phyloP scores from a whole-genome alignment of 192 early-diverging fungal genomes.

The Coemansia sp. region DNA sequence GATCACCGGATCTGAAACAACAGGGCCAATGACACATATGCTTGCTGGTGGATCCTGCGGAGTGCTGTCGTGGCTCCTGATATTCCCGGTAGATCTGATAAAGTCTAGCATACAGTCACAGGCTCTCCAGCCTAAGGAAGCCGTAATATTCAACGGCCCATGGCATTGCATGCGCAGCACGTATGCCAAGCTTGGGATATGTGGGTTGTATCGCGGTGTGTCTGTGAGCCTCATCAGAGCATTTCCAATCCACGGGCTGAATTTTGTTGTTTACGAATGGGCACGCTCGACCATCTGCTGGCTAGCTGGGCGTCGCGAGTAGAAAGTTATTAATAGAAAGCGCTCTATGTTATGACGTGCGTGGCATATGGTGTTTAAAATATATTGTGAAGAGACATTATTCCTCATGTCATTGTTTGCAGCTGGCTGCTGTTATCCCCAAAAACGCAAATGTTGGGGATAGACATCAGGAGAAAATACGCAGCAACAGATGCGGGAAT shows the following conservation, averaged over 20 bases:
- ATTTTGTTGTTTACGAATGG: conserved; percentile 79
- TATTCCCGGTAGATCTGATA: conserved; percentile 77
- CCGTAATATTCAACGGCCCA: conserved; percentile 51
- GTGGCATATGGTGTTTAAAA: too few relatives aligned
- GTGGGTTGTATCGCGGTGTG: conserved; percentile 72
- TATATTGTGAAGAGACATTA: too few relatives aligned
- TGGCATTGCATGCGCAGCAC: conserved; percentile 58
- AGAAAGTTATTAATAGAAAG: conserved; percentile 4
- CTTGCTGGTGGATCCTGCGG: conserved; percentile 77
- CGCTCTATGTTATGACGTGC: too few relatives aligned
- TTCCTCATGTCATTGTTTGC: too few relatives aligned
- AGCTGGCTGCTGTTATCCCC: not conserved
- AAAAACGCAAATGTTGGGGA: not conserved
- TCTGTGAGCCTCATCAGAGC: conserved; percentile 74
- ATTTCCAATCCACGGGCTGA: conserved; percentile 80
- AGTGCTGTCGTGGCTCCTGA: conserved; percentile 73
- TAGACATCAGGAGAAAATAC: not conserved
- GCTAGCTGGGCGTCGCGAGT: conserved; percentile 27
- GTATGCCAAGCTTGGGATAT: conserved; percentile 55
- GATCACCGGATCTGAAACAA: conserved; percentile 38
- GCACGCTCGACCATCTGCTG: conserved; percentile 47
- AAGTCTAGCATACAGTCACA: conserved; percentile 80
- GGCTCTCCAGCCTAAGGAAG: conserved; percentile 53
- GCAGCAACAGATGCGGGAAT: not conserved
- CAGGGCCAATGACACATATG: conserved; percentile 72